Conservation (phyloP, 257 asterid genomes). For the Lavandula angustifolia region DNA sequence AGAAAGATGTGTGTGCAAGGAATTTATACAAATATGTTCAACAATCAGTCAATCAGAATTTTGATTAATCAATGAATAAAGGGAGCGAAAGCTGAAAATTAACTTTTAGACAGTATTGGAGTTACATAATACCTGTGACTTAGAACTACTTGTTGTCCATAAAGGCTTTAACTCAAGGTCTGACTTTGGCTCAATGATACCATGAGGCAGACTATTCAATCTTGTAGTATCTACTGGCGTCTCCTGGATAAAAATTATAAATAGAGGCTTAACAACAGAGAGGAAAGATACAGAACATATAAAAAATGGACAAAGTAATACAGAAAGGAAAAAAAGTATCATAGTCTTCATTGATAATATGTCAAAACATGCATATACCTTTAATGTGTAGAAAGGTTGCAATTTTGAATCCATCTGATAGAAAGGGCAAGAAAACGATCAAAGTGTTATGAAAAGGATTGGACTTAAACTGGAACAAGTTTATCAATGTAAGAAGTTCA, state of each 20-base stretch:
- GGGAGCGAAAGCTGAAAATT: background rate
- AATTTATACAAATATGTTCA: background rate
- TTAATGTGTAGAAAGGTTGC: constrained; percentile 46
- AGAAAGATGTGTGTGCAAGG: background rate
- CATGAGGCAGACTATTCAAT: constrained; percentile 71
- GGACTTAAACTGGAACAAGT: background rate
- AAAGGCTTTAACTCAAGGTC: constrained; percentile 94
- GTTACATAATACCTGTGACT: constrained; percentile 52
- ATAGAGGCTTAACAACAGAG: constrained; percentile 13
- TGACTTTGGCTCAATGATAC: constrained; percentile 69
- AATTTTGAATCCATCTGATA: constrained; percentile 65
- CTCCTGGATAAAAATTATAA: constrained; percentile 46
- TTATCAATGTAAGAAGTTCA: background rate
- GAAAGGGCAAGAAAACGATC: constrained; percentile 21
- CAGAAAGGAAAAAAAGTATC: background rate
- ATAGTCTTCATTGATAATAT: background rate
- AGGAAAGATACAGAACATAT: background rate
- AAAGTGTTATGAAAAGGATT: background rate
- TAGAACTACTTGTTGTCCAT: constrained; percentile 68
- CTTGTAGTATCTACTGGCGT: constrained; percentile 37
- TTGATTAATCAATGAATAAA: background rate
- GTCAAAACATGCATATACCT: constrained; percentile 44
- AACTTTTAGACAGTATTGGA: background rate
- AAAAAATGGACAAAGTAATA: background rate
- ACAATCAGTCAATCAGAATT: constrained; percentile 8